Evolutionary conservation across 352 stramenopile genomes (phyloP).

Genomic region (Phytophthora vignae): DNA sequence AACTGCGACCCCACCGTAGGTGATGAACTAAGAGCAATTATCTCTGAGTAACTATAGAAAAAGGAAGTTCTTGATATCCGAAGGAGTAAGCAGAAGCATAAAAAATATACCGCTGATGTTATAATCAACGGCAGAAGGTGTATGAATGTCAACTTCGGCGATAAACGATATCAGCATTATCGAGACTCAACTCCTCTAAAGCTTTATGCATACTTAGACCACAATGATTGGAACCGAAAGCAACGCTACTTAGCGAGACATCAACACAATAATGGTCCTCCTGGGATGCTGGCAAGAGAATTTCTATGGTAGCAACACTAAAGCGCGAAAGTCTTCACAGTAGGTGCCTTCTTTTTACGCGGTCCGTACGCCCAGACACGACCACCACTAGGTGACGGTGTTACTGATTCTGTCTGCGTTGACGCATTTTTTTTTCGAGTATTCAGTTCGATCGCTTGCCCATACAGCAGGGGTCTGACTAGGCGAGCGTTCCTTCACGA

Average conservation of each 20-base stretch:
- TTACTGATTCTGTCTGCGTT: neutral
- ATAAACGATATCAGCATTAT: constrained; percentile 14
- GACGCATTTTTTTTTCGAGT: neutral
- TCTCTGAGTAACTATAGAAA: neutral
- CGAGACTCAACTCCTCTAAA: neutral
- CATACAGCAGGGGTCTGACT: neutral
- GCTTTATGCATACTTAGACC: constrained; percentile 1
- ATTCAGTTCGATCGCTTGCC: neutral
- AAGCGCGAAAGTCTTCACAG: neutral
- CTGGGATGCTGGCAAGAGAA: neutral
- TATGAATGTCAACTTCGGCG: neutral
- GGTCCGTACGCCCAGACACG: neutral
- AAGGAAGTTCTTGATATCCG: neutral
- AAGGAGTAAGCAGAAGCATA: neutral
- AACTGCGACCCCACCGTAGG: too few relatives aligned
- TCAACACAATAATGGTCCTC: neutral
- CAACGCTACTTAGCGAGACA: neutral
- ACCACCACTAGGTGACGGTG: too few relatives aligned
- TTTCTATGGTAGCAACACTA: neutral
- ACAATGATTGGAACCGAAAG: neutral
- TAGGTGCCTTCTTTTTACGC: neutral
- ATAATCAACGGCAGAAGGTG: neutral
- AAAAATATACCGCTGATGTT: neutral
- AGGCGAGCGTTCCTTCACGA: constrained; percentile 1
- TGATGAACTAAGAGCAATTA: neutral